Evolutionary conservation across 2,329 filamentous ascomycete species (phyloP), one percentile per base, ranked within the genome.

Genomic region (Paraconiothyrium brasiliense): DNA sequence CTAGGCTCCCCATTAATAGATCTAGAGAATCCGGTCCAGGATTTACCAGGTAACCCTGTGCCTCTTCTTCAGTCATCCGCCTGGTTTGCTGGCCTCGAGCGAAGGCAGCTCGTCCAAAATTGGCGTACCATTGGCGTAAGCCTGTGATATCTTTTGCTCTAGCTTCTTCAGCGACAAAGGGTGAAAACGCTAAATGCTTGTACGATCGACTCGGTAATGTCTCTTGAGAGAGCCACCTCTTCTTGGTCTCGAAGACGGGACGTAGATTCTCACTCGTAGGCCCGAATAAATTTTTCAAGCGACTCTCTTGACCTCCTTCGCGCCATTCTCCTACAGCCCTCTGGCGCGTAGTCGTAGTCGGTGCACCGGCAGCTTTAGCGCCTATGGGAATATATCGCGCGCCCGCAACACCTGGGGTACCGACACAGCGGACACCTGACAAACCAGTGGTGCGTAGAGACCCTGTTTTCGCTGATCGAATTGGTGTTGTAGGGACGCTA

Each of bases 121-220:
- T 63, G 55, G 81, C 78, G 67, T 86, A 88, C 87, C 86, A 89
- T 50, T 82, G 77, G 82, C 84, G 86, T 20, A 80, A 79, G 8
- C 71, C 66, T 1, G 77, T 80, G n/a, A 78, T 74, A 65, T 88
- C 85, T 43, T 72, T 77, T 55, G 79, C 71, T 43, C 81, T 63
- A 30, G 79, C 75, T 43, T 79, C 79, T 22, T 78, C 74, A 4
- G 77, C 71, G 60, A 81, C 74, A 20, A 81, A 84, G 67, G 82
- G 81, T 13, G 80, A 82, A 63, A 75, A 59, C 66, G 79, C 68
- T 74, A 84, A 73, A 70, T 82, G 62, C 66, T 75, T 68, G 62
- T 56, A 37, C 63, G 59, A 65, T 68, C 65, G 63, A 75, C 77
- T 43, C 69, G 86, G 87, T 46, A 88, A 78, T 3, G 82, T 83